phyloP scores from a whole-genome alignment of 371 early-diverging fungal species.

The Syncephalastrum racemosum region DNA sequence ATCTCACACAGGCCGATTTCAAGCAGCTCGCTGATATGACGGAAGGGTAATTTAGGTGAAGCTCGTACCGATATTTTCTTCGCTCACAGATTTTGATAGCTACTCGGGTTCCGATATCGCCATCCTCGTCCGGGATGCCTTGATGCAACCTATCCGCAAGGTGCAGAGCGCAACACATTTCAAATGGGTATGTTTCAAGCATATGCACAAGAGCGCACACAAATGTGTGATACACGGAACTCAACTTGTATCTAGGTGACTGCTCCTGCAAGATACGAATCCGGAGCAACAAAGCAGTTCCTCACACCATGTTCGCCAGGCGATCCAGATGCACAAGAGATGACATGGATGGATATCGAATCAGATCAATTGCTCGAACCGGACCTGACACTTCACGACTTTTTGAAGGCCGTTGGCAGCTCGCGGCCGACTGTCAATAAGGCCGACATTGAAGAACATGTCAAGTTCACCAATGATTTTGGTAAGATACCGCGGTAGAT shows the following conservation, averaged over 20 bases:
- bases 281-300: constrained; percentile 47
- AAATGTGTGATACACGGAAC: too few species aligned
- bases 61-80: neutral
- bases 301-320: constrained; percentile 96
- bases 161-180: constrained; percentile 97
- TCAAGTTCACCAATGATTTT: constrained; percentile 90
- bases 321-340: constrained; percentile 84
- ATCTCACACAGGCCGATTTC: constrained; percentile 70
- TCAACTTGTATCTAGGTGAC: constrained; percentile 31
- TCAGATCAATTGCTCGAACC: constrained; percentile 92
- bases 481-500: constrained; percentile 39
- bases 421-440: constrained; percentile 86
- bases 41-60: constrained; percentile 63
- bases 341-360: constrained; percentile 87
- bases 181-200: constrained; percentile 68
- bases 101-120: constrained; percentile 96
- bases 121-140: constrained; percentile 90
- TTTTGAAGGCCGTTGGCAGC: constrained; percentile 77
- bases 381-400: constrained; percentile 80
- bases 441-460: constrained; percentile 79
- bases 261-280: constrained; percentile 68
- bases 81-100: constrained; percentile 26
- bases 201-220: too few species aligned
- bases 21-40: constrained; percentile 75
- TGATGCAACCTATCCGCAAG: constrained; percentile 96